These are phyloP conservation scores for Rhizopus microsporus DNA, from an alignment of 371 early-diverging fungal genomes.

Conservation along the genomic window DNA sequence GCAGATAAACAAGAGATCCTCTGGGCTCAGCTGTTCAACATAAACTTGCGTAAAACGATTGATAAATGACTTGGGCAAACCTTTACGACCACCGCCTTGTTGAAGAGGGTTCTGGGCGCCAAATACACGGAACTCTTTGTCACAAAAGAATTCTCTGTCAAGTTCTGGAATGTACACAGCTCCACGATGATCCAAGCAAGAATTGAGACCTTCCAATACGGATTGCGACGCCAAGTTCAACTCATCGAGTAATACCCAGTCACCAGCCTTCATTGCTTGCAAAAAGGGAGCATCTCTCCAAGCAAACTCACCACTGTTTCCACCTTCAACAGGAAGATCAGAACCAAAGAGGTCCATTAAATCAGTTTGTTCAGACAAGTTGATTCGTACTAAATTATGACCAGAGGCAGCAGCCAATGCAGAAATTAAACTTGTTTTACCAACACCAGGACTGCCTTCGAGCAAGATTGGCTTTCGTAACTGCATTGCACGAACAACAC, in stretches of 20 bases:
- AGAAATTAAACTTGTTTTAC: constrained; percentile 96
- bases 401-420: constrained; percentile 85
- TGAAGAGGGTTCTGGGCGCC: constrained; percentile 98
- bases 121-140: constrained; percentile 91
- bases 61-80: constrained; percentile 97
- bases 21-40: constrained; percentile 78
- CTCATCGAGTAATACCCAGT: constrained; percentile 99
- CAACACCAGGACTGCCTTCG: constrained; percentile 97
- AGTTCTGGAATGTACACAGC: constrained; percentile 95
- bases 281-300: constrained; percentile 98
- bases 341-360: constrained; percentile 99
- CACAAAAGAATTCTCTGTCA: constrained; percentile 81
- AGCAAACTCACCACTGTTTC: constrained; percentile 85
- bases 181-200: constrained; percentile 98
- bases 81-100: constrained; percentile 98
- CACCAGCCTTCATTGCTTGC: constrained; percentile 93
- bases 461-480: constrained; percentile 93
- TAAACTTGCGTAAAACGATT: constrained; percentile 98
- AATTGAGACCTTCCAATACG: constrained; percentile 99
- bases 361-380: constrained; percentile 99
- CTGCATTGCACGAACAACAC: constrained; percentile 96
- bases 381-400: constrained; percentile 92
- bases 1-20: constrained; percentile 82
- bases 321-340: constrained; percentile 94
- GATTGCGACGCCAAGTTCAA: constrained; percentile 99